These are phyloP conservation scores for Paulownia fortunei DNA, from an alignment of 257 asterid genomes.

Conservation along the genomic window DNA sequence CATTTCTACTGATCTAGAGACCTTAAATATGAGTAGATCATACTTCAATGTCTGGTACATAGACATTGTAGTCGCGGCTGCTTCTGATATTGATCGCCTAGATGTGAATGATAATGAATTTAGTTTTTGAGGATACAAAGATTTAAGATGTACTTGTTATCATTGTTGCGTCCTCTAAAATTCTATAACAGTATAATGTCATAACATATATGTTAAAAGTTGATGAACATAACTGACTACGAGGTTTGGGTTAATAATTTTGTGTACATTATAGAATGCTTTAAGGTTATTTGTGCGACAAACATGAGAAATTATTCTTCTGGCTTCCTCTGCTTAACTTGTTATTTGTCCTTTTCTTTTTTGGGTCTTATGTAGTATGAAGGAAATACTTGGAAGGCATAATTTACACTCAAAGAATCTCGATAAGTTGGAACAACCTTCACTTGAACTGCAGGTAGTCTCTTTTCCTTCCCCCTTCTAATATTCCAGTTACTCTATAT, in stretches of 20 bases:
- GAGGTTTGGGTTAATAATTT: neutral
- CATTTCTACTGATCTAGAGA: no score
- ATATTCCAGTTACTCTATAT: neutral
- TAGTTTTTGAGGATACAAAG: no score
- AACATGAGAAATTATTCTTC: neutral
- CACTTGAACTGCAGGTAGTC: conserved; percentile 76
- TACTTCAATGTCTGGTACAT: no score
- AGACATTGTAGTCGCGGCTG: no score
- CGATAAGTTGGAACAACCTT: conserved; percentile 71
- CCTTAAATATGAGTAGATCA: no score
- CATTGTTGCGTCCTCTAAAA: neutral
- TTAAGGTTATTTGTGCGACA: neutral
- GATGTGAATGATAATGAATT: no score
- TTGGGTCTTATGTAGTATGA: conserved; percentile 52
- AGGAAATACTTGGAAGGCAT: conserved; percentile 76
- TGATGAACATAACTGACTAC: neutral
- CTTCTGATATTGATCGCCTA: no score
- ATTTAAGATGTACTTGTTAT: neutral
- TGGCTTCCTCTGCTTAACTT: neutral
- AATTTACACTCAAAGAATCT: conserved; percentile 80
- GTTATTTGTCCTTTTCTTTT: neutral
- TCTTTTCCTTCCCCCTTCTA: neutral
- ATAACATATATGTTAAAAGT: neutral
- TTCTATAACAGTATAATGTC: neutral
- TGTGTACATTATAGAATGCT: neutral